Conservation (phyloP, 495 filamentous ascomycete genomes). For the Friedmanniomyces endolithicus region DNA sequence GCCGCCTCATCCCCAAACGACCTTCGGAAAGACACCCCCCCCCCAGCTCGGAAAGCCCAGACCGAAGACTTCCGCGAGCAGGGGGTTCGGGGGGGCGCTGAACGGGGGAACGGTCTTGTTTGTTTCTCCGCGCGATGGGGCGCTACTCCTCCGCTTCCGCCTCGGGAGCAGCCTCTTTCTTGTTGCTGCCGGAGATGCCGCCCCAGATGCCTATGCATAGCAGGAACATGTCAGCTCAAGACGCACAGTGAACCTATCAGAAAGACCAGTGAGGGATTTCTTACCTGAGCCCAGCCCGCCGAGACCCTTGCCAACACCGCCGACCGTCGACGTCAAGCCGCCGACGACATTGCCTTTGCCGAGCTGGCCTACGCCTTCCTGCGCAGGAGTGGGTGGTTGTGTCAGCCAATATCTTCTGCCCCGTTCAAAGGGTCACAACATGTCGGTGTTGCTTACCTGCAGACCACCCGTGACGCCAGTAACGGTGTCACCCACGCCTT, state of each 20-base stretch:
- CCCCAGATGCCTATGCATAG: constrained; percentile 22
- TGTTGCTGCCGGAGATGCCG: constrained; percentile 12
- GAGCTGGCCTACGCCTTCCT: constrained; percentile 16
- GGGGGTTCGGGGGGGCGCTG: too few species aligned
- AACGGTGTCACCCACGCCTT: constrained; percentile 18
- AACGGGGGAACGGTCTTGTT: too few species aligned
- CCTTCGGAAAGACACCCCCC: too few species aligned
- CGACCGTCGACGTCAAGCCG: constrained; percentile 7
- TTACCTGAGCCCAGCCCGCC: constrained; percentile 14
- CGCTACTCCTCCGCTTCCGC: constrained; percentile 6
- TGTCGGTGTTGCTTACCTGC: background rate
- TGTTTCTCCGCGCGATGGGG: too few species aligned
- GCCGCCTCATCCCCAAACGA: too few species aligned
- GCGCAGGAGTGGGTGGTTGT: too few species aligned
- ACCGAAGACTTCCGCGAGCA: too few species aligned
- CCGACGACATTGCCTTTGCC: constrained; percentile 21
- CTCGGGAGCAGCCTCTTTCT: constrained; percentile 9
- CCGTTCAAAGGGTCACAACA: too few species aligned
- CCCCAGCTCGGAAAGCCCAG: too few species aligned
- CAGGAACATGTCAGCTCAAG: background rate
- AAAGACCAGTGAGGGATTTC: too few species aligned
- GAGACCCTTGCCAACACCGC: constrained; percentile 17
- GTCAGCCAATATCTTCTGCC: too few species aligned
- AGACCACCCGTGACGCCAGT: constrained; percentile 12
- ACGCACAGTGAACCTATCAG: too few species aligned